Conservation (phyloP, 2,329 filamentous ascomycete genomes). For the Hypoxylon sp. region DNA sequence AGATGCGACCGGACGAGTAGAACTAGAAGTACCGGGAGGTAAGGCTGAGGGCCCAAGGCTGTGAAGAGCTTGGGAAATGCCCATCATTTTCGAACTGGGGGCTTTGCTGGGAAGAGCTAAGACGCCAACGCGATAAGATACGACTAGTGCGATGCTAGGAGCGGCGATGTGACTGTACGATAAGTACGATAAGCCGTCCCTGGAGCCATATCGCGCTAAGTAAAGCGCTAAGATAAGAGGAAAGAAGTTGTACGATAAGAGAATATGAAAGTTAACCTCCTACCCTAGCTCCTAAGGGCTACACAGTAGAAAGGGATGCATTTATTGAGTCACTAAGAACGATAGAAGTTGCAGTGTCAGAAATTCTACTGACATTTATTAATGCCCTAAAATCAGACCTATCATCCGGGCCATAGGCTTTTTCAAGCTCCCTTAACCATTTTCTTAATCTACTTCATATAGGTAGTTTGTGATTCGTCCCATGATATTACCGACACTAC, state of each 20-base stretch:
- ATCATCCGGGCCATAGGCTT: not conserved
- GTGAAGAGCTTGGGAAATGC: slow-evolving; percentile 9
- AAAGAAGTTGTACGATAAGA: not conserved
- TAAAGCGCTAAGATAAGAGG: too few species aligned
- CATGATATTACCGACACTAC: not conserved
- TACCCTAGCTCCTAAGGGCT: too few species aligned
- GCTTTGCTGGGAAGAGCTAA: not conserved
- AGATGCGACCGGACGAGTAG: not conserved
- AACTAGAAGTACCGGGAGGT: not conserved
- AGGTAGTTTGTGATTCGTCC: not conserved
- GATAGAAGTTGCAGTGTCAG: not conserved
- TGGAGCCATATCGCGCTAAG: not conserved
- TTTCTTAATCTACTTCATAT: too few species aligned
- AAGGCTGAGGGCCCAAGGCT: slow-evolving; percentile 25
- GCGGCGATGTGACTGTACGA: not conserved
- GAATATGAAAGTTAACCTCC: not conserved
- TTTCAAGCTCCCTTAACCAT: not conserved
- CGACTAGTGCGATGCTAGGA: not conserved
- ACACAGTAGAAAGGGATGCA: not conserved
- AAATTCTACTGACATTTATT: not conserved
- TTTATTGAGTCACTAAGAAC: not conserved
- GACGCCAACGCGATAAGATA: slow-evolving; percentile 9
- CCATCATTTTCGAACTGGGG: not conserved
- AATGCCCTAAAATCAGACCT: not conserved
- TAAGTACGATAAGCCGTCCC: not conserved